Conservation (phyloP, 2,329 filamentous ascomycete genomes). For the Monosporascus sp. region DNA sequence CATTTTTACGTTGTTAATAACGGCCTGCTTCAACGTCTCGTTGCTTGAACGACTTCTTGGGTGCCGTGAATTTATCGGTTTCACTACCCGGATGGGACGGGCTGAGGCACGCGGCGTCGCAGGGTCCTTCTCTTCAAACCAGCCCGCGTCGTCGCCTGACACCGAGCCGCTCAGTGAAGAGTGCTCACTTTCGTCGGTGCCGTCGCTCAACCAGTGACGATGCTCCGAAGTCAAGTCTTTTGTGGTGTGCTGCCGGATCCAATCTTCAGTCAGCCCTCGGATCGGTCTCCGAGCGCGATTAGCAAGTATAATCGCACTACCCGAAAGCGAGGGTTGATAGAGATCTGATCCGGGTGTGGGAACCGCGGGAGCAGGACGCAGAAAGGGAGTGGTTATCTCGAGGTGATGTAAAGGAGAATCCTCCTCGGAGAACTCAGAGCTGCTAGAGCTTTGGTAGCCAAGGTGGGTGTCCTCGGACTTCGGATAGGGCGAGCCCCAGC, state of each 20-base stretch:
- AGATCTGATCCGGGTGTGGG: conserved; percentile 32
- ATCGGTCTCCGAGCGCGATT: conserved; percentile 57
- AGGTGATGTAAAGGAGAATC: conserved; percentile 58
- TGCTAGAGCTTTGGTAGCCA: conserved; percentile 50
- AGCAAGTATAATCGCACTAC: conserved; percentile 56
- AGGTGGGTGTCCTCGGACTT: conserved; percentile 51
- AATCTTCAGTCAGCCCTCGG: conserved; percentile 71
- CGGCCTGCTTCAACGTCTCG: conserved; percentile 48
- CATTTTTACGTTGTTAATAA: conserved; percentile 23
- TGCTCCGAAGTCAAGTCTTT: conserved; percentile 64
- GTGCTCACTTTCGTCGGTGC: conserved; percentile 66
- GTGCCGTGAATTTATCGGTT: conserved; percentile 29
- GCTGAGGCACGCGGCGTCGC: conserved; percentile 42
- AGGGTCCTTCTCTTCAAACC: conserved; percentile 44
- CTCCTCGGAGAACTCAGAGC: conserved; percentile 47
- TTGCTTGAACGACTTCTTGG: conserved; percentile 48
- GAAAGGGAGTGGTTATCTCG: conserved; percentile 57
- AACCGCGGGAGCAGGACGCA: conserved; percentile 50
- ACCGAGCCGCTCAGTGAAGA: conserved; percentile 68
- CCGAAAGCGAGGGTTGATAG: conserved; percentile 29
- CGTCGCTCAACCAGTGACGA: conserved; percentile 81
- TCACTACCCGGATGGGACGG: conserved; percentile 23
- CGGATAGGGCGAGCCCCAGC: conserved; percentile 89
- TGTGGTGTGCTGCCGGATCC: conserved; percentile 82
- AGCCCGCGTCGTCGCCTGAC: conserved; percentile 42